phyloP scores from a whole-genome alignment of 1,284 basidiomycete genomes.

The Ceratobasidium sp. region DNA sequence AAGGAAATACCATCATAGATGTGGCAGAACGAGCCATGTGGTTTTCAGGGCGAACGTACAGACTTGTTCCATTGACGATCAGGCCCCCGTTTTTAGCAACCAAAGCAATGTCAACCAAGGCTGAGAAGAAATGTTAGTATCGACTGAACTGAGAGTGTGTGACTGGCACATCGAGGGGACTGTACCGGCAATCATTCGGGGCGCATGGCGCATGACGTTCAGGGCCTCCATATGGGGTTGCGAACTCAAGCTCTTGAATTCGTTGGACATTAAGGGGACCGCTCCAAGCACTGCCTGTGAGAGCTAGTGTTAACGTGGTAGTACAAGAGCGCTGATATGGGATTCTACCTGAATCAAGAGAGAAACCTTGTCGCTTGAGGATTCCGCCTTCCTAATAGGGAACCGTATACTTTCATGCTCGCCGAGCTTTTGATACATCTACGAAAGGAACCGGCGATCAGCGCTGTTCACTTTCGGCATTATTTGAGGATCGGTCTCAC shows the following conservation, averaged over 20 bases:
- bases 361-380: conserved; percentile 76
- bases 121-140: conserved; percentile 57
- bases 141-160: background rate
- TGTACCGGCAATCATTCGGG: conserved; percentile 74
- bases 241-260: conserved; percentile 76
- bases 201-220: conserved; percentile 73
- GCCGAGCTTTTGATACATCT: conserved; percentile 75
- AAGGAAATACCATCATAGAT: conserved; percentile 7
- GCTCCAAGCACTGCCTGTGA: conserved; percentile 75
- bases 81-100: conserved; percentile 70
- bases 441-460: conserved; percentile 18
- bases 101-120: conserved; percentile 77
- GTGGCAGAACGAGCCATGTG: conserved; percentile 13
- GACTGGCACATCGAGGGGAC: conserved; percentile 16
- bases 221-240: conserved; percentile 77
- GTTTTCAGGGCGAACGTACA: conserved; percentile 63
- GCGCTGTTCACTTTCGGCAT: conserved; percentile 5
- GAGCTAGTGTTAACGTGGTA: conserved; percentile 53
- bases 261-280: conserved; percentile 71
- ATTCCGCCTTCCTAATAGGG: conserved; percentile 73
- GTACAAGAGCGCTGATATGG: background rate
- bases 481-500: conserved; percentile 56
- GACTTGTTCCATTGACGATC: conserved; percentile 75
- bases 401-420: conserved; percentile 79
- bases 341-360: conserved; percentile 73